phyloP scores from a whole-genome alignment of 2,329 filamentous ascomycete genomes.

The Trichoderma simmonsii region DNA sequence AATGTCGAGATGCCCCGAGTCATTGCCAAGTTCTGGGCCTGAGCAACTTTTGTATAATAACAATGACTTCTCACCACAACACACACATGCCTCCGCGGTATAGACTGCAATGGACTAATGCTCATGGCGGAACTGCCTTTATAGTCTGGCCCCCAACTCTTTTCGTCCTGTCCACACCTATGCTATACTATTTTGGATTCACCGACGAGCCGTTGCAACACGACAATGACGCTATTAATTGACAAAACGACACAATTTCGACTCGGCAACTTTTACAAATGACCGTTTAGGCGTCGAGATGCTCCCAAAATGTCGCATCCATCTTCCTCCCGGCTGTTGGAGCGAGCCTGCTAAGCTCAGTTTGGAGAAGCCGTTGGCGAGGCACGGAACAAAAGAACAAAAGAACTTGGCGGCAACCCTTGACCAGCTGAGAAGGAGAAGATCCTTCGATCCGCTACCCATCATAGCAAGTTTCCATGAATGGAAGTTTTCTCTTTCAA shows the following conservation, averaged over 20 bases:
- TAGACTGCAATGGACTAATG: neutral
- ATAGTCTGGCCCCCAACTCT: neutral
- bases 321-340: neutral
- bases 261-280: neutral
- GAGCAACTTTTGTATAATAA: neutral
- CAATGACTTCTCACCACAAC: neutral
- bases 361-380: neutral
- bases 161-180: neutral
- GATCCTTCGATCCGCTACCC: neutral
- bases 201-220: neutral
- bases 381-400: neutral
- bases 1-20: neutral
- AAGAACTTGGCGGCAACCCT: neutral
- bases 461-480: neutral
- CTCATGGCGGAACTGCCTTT: neutral
- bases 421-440: slow-evolving; percentile 7
- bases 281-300: neutral
- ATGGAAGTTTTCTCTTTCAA: neutral
- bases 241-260: neutral
- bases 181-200: neutral
- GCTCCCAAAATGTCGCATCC: neutral
- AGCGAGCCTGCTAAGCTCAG: neutral
- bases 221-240: neutral
- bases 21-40: neutral
- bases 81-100: neutral